These are phyloP conservation scores for Metschnikowia drakensbergensis DNA, from an alignment of 805 yeast species.

Conservation along the genomic window DNA sequence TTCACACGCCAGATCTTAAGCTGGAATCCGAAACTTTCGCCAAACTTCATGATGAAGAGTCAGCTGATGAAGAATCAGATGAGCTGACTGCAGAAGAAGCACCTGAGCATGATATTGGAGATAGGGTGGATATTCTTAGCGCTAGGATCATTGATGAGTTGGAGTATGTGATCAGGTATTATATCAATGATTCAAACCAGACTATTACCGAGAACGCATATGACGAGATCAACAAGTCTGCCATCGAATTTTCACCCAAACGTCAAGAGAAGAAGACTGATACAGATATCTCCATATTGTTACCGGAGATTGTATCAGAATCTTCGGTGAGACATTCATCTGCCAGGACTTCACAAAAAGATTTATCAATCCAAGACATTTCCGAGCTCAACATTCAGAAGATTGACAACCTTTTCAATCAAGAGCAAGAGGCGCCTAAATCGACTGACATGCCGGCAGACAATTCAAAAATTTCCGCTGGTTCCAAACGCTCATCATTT, in stretches of 20 bases:
- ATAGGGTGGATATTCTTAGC: constrained; percentile 59
- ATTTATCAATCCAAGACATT: constrained; percentile 33
- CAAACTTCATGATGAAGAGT: constrained; percentile 3
- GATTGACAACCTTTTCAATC: constrained; percentile 36
- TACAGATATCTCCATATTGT: not conserved
- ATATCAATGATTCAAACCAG: constrained; percentile 19
- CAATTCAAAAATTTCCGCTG: not conserved
- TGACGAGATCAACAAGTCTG: constrained; percentile 8
- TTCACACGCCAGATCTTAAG: constrained; percentile 16
- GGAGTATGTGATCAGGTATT: constrained; percentile 49
- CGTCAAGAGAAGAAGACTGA: not conserved
- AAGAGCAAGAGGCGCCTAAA: constrained; percentile 14
- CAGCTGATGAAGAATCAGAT: constrained; percentile 16
- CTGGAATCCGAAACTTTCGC: constrained; percentile 2
- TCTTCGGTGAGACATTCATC: not conserved
- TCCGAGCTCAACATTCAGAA: constrained; percentile 38
- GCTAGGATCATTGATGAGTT: constrained; percentile 70
- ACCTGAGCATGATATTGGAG: constrained; percentile 18
- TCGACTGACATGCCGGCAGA: constrained; percentile 13
- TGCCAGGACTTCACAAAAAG: constrained; percentile 3
- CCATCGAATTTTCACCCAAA: constrained; percentile 8
- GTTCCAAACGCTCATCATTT: constrained; percentile 14
- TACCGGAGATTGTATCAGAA: not conserved
- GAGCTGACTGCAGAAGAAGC: not conserved
- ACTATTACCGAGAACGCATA: constrained; percentile 10